These are phyloP conservation scores for Colletotrichum graminicola DNA, from an alignment of 2,329 filamentous ascomycete genomes.

Conservation along the genomic window DNA sequence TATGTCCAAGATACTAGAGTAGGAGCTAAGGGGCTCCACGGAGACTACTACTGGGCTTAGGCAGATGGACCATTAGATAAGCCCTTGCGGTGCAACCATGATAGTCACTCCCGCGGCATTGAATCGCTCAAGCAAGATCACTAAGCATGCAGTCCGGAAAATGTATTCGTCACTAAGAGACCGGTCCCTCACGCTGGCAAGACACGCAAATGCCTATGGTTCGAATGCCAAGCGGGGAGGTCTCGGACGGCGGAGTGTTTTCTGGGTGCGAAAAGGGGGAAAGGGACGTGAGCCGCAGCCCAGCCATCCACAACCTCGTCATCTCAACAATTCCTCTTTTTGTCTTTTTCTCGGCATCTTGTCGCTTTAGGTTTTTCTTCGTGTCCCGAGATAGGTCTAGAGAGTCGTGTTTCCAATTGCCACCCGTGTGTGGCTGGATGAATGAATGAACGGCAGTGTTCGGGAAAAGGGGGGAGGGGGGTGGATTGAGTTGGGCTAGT, in stretches of 20 bases:
- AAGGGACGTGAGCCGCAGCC: constrained; percentile 3
- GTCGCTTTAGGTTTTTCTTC: background rate
- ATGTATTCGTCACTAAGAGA: background rate
- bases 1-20: background rate
- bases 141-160: background rate
- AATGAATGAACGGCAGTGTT: background rate
- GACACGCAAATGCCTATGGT: constrained; percentile 31
- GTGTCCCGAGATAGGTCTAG: background rate
- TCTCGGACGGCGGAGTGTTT: background rate
- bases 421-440: background rate
- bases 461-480: background rate
- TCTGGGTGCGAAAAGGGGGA: background rate
- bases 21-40: background rate
- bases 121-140: background rate
- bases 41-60: background rate
- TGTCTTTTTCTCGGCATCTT: background rate
- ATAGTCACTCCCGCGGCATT: background rate
- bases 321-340: constrained; percentile 6
- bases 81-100: background rate
- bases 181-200: background rate
- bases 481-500: background rate
- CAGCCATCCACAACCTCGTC: constrained; percentile 7
- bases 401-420: background rate
- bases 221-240: constrained; percentile 23
- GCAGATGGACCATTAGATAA: background rate